These are phyloP conservation scores for Kwoniella newhampshirensis DNA, from an alignment of 768 basidiomycete genomes.

Conservation along the genomic window DNA sequence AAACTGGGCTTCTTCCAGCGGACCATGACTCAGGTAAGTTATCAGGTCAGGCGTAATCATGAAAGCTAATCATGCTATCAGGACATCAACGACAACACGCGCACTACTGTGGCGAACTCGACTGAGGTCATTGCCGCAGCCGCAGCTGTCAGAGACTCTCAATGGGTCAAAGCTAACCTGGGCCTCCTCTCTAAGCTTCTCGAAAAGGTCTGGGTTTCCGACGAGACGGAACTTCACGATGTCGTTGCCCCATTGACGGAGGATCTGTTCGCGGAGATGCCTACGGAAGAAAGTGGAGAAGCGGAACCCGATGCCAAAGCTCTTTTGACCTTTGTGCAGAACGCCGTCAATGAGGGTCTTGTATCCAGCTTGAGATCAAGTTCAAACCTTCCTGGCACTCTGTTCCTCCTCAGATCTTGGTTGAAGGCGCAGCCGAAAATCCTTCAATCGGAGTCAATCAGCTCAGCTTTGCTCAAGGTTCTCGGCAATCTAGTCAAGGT, in stretches of 20 bases:
- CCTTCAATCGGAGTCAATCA: conserved; percentile 68
- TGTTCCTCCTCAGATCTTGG: conserved; percentile 83
- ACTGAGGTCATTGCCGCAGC: conserved; percentile 88
- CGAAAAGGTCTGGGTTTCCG: conserved; percentile 78
- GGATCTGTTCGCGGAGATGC: conserved; percentile 71
- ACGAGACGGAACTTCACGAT: conserved; percentile 77
- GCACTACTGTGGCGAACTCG: conserved; percentile 71
- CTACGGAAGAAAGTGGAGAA: conserved; percentile 65
- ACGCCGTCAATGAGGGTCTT: conserved; percentile 75
- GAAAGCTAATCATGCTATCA: conserved; percentile 46
- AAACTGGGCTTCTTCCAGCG: conserved; percentile 87
- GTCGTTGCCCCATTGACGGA: conserved; percentile 79
- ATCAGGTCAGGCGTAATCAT: not conserved
- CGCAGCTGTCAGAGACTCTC: conserved; percentile 73
- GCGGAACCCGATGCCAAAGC: conserved; percentile 68
- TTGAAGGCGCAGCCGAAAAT: conserved; percentile 77
- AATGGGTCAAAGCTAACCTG: conserved; percentile 76
- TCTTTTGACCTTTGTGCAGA: conserved; percentile 73
- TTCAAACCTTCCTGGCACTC: conserved; percentile 65
- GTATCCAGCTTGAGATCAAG: conserved; percentile 34
- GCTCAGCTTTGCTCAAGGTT: conserved; percentile 72
- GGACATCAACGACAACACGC: conserved; percentile 71
- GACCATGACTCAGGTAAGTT: conserved; percentile 73
- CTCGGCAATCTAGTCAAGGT: conserved; percentile 84
- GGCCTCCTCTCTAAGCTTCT: conserved; percentile 74